Conservation (phyloP, 2,329 filamentous ascomycete species). For the Tolypocladium nubicola region DNA sequence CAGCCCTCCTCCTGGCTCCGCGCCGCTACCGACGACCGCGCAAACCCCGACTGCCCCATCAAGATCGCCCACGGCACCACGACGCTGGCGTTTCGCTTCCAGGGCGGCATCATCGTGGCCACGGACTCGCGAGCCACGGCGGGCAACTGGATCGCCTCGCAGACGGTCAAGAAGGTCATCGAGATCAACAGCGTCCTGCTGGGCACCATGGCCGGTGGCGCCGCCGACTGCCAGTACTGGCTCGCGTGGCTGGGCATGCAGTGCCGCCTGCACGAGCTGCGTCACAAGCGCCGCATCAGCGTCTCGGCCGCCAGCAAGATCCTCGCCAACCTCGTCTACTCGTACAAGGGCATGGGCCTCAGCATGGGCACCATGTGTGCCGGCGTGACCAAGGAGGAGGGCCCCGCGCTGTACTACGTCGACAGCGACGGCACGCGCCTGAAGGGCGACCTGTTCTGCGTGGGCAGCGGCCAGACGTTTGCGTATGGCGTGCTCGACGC, state of each 20-base stretch:
- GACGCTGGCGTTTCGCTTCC: conserved; percentile 93
- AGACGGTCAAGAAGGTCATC: conserved; percentile 99
- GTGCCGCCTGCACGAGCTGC: conserved; percentile 96
- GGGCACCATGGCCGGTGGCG: conserved; percentile 96
- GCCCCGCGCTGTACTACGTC: conserved; percentile 97
- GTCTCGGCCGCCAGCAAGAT: conserved; percentile 97
- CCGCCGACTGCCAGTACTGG: conserved; percentile 99
- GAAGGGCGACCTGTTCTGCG: conserved; percentile 92
- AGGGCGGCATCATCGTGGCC: conserved; percentile 95
- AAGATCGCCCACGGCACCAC: conserved; percentile 99
- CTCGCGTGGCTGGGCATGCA: conserved; percentile 98
- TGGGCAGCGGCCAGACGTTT: conserved; percentile 96
- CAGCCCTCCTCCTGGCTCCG: conserved; percentile 91
- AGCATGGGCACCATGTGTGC: conserved; percentile 99
- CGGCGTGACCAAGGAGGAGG: conserved; percentile 89
- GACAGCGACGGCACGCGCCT: conserved; percentile 87
- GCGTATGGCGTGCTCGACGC: conserved; percentile 96
- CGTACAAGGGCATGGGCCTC: conserved; percentile 97
- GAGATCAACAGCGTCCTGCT: conserved; percentile 92
- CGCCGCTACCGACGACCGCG: conserved; percentile 91
- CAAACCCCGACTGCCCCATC: conserved; percentile 95
- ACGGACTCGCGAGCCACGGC: conserved; percentile 96
- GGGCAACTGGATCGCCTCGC: conserved; percentile 98
- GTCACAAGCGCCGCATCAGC: conserved; percentile 97
- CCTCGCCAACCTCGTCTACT: conserved; percentile 94